Evolutionary conservation across 345 rosid species (phyloP), one percentile per base, ranked within the genome.

Genomic region (Populus nigra): DNA sequence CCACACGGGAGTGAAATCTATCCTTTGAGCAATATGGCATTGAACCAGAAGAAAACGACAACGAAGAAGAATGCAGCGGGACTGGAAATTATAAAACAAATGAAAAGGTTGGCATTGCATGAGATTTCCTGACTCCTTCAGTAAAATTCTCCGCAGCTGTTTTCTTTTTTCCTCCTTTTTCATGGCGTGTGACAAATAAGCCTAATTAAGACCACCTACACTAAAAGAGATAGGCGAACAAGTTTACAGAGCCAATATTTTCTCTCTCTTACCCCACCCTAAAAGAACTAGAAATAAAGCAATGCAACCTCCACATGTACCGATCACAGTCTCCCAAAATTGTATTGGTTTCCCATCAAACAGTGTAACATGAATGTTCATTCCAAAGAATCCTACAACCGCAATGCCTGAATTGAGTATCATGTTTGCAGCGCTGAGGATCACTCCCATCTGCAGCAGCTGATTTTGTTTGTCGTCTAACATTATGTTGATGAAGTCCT

Each of bases 401-500:
- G 78, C 88, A 69, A 85, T 85, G 6, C 88, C 91, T 8, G 85
- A 84, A 68, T 81, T 87, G 4, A 85, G n/a, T n/a, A 88, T 82
- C 85, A 88, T 79, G 79, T 78, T 87, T 20, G 88, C 83, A 27
- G 85, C 76, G 38, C 84, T 72, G 25, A 87, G 86, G 87, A 84
- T 78, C 78, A 87, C 88, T 63, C 89, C 90, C 90, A 86, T 89
- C 73, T 84, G 85, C 23, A 84, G 85, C 57, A 89, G 77, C 75
- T 84, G 87, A 72, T 87, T 84, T 81, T 86, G 88, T 71, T 86
- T 85, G 74, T 89, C 90, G 70, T 87, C 88, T 83, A 87, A 69
- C 89, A 87, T 87, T 43, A 89, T 87, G 81, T 89, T 89, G 83
- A 89, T 86, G 63, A 77, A 89, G 57, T 89, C 92, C 69, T 89